Evolutionary conservation across 176 grass and related monocot species (phyloP), one percentile per base, ranked within the genome.

Genomic region (Hyparrhenia diplandra): DNA sequence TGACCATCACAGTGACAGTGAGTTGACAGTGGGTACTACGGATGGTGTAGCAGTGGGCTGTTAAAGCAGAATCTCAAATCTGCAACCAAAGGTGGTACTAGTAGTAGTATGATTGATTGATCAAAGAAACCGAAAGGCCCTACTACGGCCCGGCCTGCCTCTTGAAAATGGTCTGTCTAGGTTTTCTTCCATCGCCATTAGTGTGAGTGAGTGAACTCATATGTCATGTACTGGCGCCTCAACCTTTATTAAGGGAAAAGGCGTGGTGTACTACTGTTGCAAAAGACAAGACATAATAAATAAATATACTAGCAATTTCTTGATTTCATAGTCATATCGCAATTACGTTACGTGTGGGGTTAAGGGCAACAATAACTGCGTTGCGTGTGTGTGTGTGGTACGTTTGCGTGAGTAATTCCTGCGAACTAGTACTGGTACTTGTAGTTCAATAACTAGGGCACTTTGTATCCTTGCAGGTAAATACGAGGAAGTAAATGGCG

Each of bases 401-500:
- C 87, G 18, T 13, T 1, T 2, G 13, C 59, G 29, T 24, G 60
- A 39, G 78, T 85, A 85, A 85, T 43, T 67, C 47, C 12, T 2
- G 3, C 64, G 78, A 45, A 13, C 31, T 20, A 21, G 83, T 76
- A 64, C 69, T 6, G 24, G 69, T 71, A 71, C 69, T 71, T 71
- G 13, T 71, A 71, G 40, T 32, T 42, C 35, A 74, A 28, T 74
- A 79, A 79, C 64, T 77, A 70, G 24, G 11, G n/a, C n/a, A n/a
- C n/a, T 61, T 75, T 75, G 81, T 83, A 54, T 41, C 3, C 6
- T 83, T 83, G 80, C 81, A 55, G 36, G 81, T 83, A 54, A 83
- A 75, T 66, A 65, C 36, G 55, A 63, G n/a, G 31, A 75, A 83
- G 62, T 75, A 65, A 83, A 83, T 83, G 81, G 81, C 24, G 43